Conservation (phyloP, 306 rosid species). For the Arachis hypogaea region DNA sequence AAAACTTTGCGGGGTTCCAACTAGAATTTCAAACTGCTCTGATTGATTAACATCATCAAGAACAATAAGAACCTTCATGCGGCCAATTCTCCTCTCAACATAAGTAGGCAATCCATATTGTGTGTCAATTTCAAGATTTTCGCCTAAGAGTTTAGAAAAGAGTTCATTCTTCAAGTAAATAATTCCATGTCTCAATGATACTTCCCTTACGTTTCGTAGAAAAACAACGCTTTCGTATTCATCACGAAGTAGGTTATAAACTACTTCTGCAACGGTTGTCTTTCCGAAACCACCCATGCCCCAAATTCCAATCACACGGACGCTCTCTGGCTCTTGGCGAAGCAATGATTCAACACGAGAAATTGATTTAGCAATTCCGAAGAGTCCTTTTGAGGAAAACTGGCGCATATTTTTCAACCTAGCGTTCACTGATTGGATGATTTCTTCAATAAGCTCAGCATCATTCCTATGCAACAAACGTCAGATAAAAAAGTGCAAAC, state of each 20-base stretch:
- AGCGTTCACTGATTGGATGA: background rate
- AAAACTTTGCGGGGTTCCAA: conserved; percentile 2
- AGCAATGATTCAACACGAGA: conserved; percentile 29
- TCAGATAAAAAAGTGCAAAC: background rate
- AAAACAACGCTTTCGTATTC: conserved; percentile 26
- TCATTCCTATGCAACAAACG: conserved; percentile 11
- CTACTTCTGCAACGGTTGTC: conserved; percentile 29
- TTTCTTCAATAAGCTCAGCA: conserved; percentile 9
- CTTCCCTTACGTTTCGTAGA: conserved; percentile 25
- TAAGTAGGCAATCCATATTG: background rate
- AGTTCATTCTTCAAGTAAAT: conserved; percentile 19
- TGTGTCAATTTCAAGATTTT: background rate
- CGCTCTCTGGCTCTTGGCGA: background rate
- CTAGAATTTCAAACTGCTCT: background rate
- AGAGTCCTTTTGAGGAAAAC: background rate
- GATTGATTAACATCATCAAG: conserved; percentile 33
- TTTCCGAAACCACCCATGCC: conserved; percentile 37
- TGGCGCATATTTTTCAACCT: background rate
- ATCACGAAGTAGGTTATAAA: background rate
- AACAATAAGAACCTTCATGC: conserved; percentile 27
- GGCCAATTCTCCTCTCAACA: background rate
- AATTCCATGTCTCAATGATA: background rate
- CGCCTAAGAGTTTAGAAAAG: background rate
- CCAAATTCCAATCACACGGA: conserved; percentile 32
- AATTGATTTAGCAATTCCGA: conserved; percentile 27